These are phyloP conservation scores for Paraconiothyrium brasiliense DNA, from an alignment of 2,329 filamentous ascomycete genomes.

Conservation along the genomic window DNA sequence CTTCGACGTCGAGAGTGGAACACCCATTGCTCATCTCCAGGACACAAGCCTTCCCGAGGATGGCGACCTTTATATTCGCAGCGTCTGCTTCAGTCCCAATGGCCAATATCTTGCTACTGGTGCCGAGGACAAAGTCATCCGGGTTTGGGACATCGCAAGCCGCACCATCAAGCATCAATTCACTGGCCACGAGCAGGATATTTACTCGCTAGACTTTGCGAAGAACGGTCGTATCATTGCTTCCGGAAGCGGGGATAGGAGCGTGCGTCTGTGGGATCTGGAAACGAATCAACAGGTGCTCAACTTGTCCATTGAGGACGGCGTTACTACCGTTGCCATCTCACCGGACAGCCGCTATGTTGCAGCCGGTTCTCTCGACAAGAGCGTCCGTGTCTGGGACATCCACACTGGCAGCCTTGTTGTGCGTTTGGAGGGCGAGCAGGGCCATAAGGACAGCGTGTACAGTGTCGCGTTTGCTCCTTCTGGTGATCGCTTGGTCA, in stretches of 20 bases:
- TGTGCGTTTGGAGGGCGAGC: conserved; percentile 89
- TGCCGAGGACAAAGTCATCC: conserved; percentile 96
- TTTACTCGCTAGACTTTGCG: conserved; percentile 95
- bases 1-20: conserved; percentile 87
- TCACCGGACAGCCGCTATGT: conserved; percentile 95
- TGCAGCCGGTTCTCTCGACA: conserved; percentile 93
- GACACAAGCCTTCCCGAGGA: conserved; percentile 87
- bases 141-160: conserved; percentile 92
- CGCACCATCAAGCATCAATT: conserved; percentile 91
- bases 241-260: conserved; percentile 93
- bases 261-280: conserved; percentile 96
- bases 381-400: conserved; percentile 98
- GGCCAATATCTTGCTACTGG: conserved; percentile 93
- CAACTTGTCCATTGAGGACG: conserved; percentile 92
- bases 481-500: conserved; percentile 90
- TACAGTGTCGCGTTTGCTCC: conserved; percentile 97
- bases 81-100: conserved; percentile 98
- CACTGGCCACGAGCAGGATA: conserved; percentile 97
- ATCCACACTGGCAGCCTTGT: conserved; percentile 84
- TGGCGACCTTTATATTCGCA: conserved; percentile 95
- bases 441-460: conserved; percentile 96
- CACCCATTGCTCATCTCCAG: conserved; percentile 88
- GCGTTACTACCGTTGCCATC: conserved; percentile 96
- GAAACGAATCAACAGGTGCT: conserved; percentile 83
- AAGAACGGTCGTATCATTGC: conserved; percentile 93